Evolutionary conservation across 768 basidiomycete genomes (phyloP), one percentile per base, ranked within the genome.

Genomic region (Phylloporus rhodoxanthus): DNA sequence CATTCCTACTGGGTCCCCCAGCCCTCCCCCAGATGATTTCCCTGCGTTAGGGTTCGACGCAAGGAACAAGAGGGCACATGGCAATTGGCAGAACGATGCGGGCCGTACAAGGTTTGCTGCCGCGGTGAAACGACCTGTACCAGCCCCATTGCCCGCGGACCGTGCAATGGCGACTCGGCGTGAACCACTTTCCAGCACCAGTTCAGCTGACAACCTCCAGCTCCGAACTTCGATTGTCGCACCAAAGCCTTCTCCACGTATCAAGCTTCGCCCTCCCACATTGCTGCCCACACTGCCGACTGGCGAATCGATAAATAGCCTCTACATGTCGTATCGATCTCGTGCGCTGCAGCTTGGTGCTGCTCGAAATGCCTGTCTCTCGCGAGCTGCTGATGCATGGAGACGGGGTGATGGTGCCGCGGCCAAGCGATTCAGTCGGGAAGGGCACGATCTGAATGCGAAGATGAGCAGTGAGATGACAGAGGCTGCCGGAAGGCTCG

Each of bases 381-480:
- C 91, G 2, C 82, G 92, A 38, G 96, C 96, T 11, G 95, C 96
- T 3, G 93, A 96, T 60, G 92, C 94, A 3, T 99, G 92, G 90
- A 78, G 91, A 47, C 78, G 91, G 2, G 94, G 95, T 1, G 96
- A 99, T 57, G 95, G 95, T 3, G 92, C 94, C 0, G 87, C 89
- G 1, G 96, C 96, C 32, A 96, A 97, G 69, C 76, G 91, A 41
- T 98, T 95, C 71, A 90, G 87, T 54, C 75, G 90, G 36, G 94
- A 98, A 62, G 96, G 93, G 1, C 90, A 95, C 58, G 91, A 95
- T 36, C 71, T 96, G 51, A 98, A 98, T 60, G 82, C 80, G 37
- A 88, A 89, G 68, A 96, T 99, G 91, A 75, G 81, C 37, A 72
- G 69, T 21, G 96, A 97, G 72, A 90, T 92, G 76, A 76, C 79